These are phyloP conservation scores for Passiflora organensis DNA, from an alignment of 345 rosid species.

Conservation along the genomic window DNA sequence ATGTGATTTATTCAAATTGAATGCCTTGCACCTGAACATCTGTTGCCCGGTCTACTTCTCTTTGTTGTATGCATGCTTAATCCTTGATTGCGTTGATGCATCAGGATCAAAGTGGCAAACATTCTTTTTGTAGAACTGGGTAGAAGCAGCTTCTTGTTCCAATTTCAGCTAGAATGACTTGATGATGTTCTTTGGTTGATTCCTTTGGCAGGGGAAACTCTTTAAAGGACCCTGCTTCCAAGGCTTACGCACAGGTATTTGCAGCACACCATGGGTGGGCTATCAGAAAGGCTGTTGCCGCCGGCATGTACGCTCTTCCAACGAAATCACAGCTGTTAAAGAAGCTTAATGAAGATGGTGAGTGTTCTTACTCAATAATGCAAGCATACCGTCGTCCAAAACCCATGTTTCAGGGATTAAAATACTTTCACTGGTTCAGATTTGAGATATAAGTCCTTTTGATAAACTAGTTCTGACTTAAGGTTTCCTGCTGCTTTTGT, in stretches of 20 bases:
- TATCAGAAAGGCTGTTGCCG: slow-evolving; percentile 79
- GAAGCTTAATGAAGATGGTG: slow-evolving; percentile 85
- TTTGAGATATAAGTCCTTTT: too few relatives aligned
- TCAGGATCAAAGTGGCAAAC: not conserved
- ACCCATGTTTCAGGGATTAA: too few relatives aligned
- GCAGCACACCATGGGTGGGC: slow-evolving; percentile 98
- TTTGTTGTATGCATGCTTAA: too few relatives aligned
- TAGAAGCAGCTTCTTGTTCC: too few relatives aligned
- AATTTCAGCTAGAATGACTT: not conserved
- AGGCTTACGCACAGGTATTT: slow-evolving; percentile 85
- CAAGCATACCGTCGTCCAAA: too few relatives aligned
- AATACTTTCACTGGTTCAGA: too few relatives aligned
- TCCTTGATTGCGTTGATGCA: too few relatives aligned
- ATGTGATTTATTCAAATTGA: not conserved
- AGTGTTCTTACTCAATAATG: slow-evolving; percentile 17
- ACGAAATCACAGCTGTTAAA: slow-evolving; percentile 63
- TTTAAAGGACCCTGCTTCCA: slow-evolving; percentile 77
- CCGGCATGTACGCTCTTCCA: slow-evolving; percentile 98
- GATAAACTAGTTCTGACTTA: too few relatives aligned
- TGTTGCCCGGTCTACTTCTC: too few relatives aligned
- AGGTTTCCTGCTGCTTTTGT: too few relatives aligned
- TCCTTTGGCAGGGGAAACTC: slow-evolving; percentile 63
- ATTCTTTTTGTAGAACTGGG: not conserved
- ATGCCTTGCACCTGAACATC: too few relatives aligned
- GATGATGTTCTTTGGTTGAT: not conserved